Percentiles rank a stretch among this genome's conserved stretches.
phyloP scores from a whole-genome alignment of 805 yeast genomes.

The Metschnikowia orientalis region DNA sequence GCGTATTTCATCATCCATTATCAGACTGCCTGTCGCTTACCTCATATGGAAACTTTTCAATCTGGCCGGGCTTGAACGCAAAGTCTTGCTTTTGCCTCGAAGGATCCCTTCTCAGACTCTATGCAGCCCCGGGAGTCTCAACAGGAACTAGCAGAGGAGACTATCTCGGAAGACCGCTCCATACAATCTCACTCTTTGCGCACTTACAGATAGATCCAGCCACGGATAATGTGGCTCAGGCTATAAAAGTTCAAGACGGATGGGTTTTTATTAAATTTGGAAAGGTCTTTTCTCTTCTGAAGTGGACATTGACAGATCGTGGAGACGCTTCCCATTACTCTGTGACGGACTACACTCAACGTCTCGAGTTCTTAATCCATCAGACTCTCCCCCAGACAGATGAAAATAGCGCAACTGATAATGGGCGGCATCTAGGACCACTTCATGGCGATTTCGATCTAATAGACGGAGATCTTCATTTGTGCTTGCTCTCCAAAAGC shows the following conservation, averaged over 20 bases:
- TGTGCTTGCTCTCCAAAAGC: neutral
- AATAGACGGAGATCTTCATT: neutral
- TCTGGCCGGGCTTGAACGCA: conserved; percentile 4
- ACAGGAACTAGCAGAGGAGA: no score
- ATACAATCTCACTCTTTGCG: conserved; percentile 1
- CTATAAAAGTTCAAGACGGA: neutral
- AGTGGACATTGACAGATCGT: neutral
- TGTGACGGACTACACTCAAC: conserved; percentile 1
- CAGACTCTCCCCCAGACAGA: no score
- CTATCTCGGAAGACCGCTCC: neutral
- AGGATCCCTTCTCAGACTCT: conserved; percentile 1
- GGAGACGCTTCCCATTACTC: neutral
- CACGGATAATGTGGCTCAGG: neutral
- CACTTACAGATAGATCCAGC: conserved; percentile 1
- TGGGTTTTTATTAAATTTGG: conserved; percentile 3
- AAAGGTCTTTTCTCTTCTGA: neutral
- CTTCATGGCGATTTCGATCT: neutral
- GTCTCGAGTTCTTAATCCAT: neutral
- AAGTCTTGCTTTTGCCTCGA: conserved; percentile 1
- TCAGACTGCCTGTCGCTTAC: conserved; percentile 1
- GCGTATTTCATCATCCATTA: neutral
- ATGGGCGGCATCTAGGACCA: neutral
- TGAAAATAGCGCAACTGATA: no score
- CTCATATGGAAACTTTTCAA: neutral
- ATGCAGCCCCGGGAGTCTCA: no score